Evolutionary conservation across 305 asterid species (phyloP), one percentile per base, ranked within the genome.

Genomic region (Fraxinus greggii): DNA sequence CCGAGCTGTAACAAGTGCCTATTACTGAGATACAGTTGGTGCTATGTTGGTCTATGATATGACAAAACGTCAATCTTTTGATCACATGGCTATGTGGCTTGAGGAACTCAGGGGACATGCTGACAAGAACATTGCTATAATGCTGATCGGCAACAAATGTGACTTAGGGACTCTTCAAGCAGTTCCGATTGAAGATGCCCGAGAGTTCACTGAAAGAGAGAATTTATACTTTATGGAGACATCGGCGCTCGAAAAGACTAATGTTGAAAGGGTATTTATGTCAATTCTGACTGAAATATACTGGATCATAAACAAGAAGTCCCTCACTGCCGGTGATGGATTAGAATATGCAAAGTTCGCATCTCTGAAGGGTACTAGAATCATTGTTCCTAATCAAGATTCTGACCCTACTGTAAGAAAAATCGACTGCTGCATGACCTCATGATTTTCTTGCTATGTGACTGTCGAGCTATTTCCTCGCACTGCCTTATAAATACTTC

Each of bases 21-120:
- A 87, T 77, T 87, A 87, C 74, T 78, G 89, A 17, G 89, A 88
- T n/a, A 88, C 89, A 29, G 88, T 87, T 0, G 89, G 89, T 28
- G 89, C 89, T 8, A 84, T 87, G 89, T 33, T 87, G 77, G 89
- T 87, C 23, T 87, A 87, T 32, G 89, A 87, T 63, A 84, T 84
- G 81, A 84, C 89, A 7, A 86, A 84, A 61, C 89, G 89, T 0
- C 89, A 84, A 38, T 84, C 89, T 19, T 86, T 86, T 36, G 89
- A 87, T 59, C 88, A 87, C 80, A 84, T 87, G 86, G 85, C 89
- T 24, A 56, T 81, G 70, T 87, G 89, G 89, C 86, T 87, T 0
- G 89, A 87, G 80, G 89, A 86, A 42, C 85, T 86, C 6, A 82
- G 87, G 48, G 86, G 78, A 3, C 89, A 86, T 7, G 89, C 89